phyloP scores from a whole-genome alignment of 164 flowering plant species.

The Chimonanthus praecox region DNA sequence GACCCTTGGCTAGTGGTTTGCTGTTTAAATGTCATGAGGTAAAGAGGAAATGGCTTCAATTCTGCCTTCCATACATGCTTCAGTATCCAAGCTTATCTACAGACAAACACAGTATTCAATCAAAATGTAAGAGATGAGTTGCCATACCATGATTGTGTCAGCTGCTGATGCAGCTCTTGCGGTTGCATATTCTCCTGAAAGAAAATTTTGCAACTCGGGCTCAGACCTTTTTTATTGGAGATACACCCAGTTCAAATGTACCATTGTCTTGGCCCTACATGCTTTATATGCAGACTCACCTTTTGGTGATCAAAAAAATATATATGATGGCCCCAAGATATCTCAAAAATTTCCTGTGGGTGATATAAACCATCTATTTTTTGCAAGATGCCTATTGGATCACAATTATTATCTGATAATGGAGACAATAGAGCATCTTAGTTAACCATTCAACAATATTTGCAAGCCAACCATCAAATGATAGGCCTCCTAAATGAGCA shows the following conservation, averaged over 20 bases:
- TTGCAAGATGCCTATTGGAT: not conserved
- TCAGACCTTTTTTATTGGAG: not conserved
- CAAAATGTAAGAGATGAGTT: not conserved
- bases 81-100: not conserved
- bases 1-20: not conserved
- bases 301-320: not conserved
- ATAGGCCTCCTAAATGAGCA: too few relatives aligned
- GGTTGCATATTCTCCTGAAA: conserved; percentile 79
- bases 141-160: conserved; percentile 69
- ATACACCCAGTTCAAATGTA: not conserved
- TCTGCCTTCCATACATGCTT: not conserved
- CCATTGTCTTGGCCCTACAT: not conserved
- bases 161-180: conserved; percentile 91
- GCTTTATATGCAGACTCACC: not conserved
- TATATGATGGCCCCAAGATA: not conserved
- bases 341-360: not conserved
- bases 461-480: too few relatives aligned
- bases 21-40: not conserved
- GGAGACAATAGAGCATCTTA: not conserved
- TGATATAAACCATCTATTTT: not conserved
- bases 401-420: not conserved
- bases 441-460: not conserved
- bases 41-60: not conserved
- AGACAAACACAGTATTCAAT: not conserved
- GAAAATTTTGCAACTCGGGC: not conserved